Base-by-base conservation (phyloP, 768 basidiomycete genomes). In the Gyrodon lividus region DNA sequence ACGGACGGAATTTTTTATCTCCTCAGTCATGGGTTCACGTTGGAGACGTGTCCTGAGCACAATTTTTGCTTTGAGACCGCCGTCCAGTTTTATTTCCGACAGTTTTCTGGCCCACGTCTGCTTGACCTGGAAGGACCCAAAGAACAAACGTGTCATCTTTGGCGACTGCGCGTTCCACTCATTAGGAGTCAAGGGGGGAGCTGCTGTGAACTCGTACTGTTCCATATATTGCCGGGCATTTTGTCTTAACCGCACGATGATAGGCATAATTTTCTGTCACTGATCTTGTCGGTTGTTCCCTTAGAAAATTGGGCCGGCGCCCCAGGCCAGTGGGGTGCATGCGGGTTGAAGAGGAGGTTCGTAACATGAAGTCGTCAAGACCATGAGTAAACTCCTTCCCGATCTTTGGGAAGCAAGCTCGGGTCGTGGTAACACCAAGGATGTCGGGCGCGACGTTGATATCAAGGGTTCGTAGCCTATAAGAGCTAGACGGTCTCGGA, bases 321-420 rank as follows among this genome's bases (percentile, higher is more conserved):
- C 19, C 62, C 63, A 2, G 50, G 52, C 43, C 57, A 44, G 33
- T 40, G 57, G 10, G 48, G 54, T 24, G 38, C 53, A 20, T 56
- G 50, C n/a, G 48, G 55, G 43, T 56, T 41, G 16, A 38, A 55
- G 10, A 34, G 22, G 8, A 34, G 46, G 39, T 34, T 54, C 33
- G 33, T 30, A 12, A 61, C 59, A 53, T 50, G 14, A 62, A 56
- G 6, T 47, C 57, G 22, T 56, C 49, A 2, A 51, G 48, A n/a
- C 42, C 63, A 23, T 51, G 53, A 9, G 51, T 53, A 43, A 52
- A 50, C 4, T 14, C 35, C 9, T 44, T 45, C 26, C 49, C 33
- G 17, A 55, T 57, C 43, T 26, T 28, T 45, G 51, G 6, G 50
- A 41, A 10, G 33, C 51, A 39, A 56, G 19, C 0, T 13, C 14